Conservation (phyloP, 495 filamentous ascomycete genomes). For the Aspergillus nidulans region DNA sequence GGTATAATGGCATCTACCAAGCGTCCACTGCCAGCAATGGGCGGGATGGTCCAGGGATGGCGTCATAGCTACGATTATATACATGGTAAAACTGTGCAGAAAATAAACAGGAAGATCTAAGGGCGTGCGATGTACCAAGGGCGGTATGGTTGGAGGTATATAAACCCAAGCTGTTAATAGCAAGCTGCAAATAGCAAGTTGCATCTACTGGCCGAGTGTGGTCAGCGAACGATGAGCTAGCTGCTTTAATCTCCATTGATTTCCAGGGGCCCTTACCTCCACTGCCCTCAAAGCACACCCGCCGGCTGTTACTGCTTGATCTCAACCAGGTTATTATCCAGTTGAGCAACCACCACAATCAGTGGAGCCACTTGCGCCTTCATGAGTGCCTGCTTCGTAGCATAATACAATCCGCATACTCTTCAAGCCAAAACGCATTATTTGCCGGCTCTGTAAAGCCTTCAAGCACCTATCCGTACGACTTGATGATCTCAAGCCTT, state of each 20-base stretch:
- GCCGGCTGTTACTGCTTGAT: conserved; percentile 5
- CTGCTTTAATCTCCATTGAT: too few species aligned
- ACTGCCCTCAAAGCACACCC: neutral
- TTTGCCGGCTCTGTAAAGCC: neutral
- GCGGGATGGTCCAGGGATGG: conserved; percentile 10
- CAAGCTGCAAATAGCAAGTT: too few species aligned
- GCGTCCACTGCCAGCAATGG: conserved; percentile 24
- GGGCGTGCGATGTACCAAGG: too few species aligned
- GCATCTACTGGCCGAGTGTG: too few species aligned
- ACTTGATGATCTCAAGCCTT: conserved; percentile 1
- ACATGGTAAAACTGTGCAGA: too few species aligned
- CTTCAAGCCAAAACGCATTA: conserved; percentile 8
- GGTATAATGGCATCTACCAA: conserved; percentile 43
- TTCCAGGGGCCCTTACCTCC: too few species aligned
- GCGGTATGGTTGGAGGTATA: too few species aligned
- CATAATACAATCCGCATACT: conserved; percentile 4
- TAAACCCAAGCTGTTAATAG: too few species aligned
- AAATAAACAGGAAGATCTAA: too few species aligned
- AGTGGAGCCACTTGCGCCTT: conserved; percentile 1
- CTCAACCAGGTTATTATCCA: conserved; percentile 8
- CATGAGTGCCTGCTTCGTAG: conserved; percentile 7
- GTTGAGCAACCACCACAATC: conserved; percentile 2
- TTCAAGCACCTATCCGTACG: neutral
- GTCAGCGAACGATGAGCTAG: too few species aligned
- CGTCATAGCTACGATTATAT: neutral